Conservation (phyloP, 2,329 filamentous ascomycete genomes). For the Diplodia intermedia region DNA sequence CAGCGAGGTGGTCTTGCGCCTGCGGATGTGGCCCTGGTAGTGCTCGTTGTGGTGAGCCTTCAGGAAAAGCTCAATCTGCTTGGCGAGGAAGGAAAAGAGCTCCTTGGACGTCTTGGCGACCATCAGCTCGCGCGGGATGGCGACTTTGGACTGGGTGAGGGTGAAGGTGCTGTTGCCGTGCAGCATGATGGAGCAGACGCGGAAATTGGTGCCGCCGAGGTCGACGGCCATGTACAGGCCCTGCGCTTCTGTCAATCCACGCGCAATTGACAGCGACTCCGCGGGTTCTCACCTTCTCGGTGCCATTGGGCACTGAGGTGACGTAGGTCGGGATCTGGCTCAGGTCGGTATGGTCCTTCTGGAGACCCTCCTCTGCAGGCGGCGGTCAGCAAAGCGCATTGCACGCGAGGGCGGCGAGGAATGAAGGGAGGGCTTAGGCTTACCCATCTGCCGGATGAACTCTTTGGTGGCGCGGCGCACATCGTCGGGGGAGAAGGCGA, state of each 20-base stretch:
- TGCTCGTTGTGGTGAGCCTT: conserved; percentile 86
- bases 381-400: conserved; percentile 29
- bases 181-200: conserved; percentile 92
- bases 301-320: conserved; percentile 93
- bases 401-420: conserved; percentile 10
- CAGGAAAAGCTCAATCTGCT: conserved; percentile 89
- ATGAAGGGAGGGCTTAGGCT: conserved; percentile 42
- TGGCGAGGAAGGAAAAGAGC: conserved; percentile 90
- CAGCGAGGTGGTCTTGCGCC: conserved; percentile 67
- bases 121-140: conserved; percentile 91
- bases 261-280: neutral
- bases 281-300: conserved; percentile 76
- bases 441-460: conserved; percentile 85
- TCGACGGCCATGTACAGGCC: conserved; percentile 96
- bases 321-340: conserved; percentile 98
- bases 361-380: conserved; percentile 75
- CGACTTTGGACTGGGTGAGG: conserved; percentile 88
- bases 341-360: conserved; percentile 78
- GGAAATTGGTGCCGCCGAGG: conserved; percentile 97
- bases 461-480: conserved; percentile 82
- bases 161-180: conserved; percentile 96
- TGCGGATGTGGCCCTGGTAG: conserved; percentile 73
- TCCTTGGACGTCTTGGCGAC: conserved; percentile 82
- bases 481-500: conserved; percentile 80
- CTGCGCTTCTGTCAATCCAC: conserved; percentile 52